These are phyloP conservation scores for Talaromyces liani DNA, from an alignment of 495 filamentous ascomycete genomes.

Conservation along the genomic window DNA sequence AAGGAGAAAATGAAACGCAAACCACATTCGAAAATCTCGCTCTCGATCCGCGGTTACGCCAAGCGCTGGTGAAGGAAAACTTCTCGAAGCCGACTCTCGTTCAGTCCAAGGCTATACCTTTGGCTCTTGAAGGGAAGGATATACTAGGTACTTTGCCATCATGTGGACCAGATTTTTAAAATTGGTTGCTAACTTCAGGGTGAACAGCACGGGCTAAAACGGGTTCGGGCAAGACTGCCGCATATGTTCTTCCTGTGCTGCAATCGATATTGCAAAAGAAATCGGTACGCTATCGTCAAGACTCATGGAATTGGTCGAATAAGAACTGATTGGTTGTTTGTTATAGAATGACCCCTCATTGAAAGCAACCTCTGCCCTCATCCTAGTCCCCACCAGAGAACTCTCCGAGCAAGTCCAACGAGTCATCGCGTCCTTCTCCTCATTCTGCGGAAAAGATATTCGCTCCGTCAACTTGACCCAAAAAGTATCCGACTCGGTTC, in stretches of 20 bases:
- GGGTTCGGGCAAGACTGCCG: constrained; percentile 93
- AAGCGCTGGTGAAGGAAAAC: constrained; percentile 76
- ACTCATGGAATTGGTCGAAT: no score
- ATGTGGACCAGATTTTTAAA: no score
- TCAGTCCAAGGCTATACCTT: constrained; percentile 79
- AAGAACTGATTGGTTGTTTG: no score
- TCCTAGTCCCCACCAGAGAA: constrained; percentile 91
- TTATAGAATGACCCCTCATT: constrained; percentile 28
- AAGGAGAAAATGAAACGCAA: constrained; percentile 15
- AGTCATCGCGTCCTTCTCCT: constrained; percentile 60
- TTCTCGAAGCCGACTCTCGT: constrained; percentile 80
- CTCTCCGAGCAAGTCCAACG: constrained; percentile 85
- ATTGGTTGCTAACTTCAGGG: constrained; percentile 22
- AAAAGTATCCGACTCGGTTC: constrained; percentile 78
- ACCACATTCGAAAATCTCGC: constrained; percentile 44
- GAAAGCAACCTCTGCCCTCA: constrained; percentile 57
- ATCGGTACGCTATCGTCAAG: constrained; percentile 35
- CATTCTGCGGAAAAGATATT: constrained; percentile 78
- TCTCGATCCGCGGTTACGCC: constrained; percentile 77
- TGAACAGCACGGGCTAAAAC: constrained; percentile 72
- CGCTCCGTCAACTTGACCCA: constrained; percentile 78
- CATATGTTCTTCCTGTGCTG: constrained; percentile 86
- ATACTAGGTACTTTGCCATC: constrained; percentile 51
- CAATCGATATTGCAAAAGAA: constrained; percentile 74
- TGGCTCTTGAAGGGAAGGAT: constrained; percentile 86